Evolutionary conservation across 2,329 filamentous ascomycete genomes (phyloP), one percentile per base, ranked within the genome.

Genomic region (Cyclaneusma minus): DNA sequence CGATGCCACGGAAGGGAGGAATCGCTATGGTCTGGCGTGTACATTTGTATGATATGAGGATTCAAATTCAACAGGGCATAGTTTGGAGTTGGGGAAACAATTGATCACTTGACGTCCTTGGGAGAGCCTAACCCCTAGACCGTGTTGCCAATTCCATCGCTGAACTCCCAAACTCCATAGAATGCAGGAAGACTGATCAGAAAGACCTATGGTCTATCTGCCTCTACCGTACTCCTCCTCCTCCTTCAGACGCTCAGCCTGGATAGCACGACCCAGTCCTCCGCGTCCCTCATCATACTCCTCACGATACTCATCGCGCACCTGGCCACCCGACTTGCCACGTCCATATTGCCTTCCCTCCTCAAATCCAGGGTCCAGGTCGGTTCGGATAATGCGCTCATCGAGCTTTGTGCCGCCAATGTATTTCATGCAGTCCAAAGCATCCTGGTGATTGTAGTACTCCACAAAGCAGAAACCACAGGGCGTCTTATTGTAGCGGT

Each of bases 401-500:
- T 98, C 89, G 23, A 98, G 68, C 60, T 98, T 98, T 18, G 89
- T 98, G 31, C 89, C 89, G 29, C 89, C 89, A 44, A 98, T 77
- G 51, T 95, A 98, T 57, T 95, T 98, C 74, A 98, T 76, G 55
- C 87, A 95, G 51, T 98, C 89, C 25, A 98, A 66, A 6, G 89
- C 89, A 52, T 98, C 89, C 48, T 93, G 78, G 52, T 95, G 89
- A 16, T 77, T 94, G 60, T 94, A 95, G 59, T 98, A 98, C 56
- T 98, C 89, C 45, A 98, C 89, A 48, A 98, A 98, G 63, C 89
- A 98, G 64, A 98, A 98, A 21, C 89, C 89, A 54, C 89, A 98
- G 2, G 89, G 89, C 1, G 89, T 98, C 61, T 98, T 98, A 54
- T 79, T 80, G 62, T 89, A 93, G 31, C 89, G 78, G 51, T 98